These are phyloP conservation scores for Arxiozyma heterogenica DNA, from an alignment of 1,139 yeast genomes.

Conservation along the genomic window DNA sequence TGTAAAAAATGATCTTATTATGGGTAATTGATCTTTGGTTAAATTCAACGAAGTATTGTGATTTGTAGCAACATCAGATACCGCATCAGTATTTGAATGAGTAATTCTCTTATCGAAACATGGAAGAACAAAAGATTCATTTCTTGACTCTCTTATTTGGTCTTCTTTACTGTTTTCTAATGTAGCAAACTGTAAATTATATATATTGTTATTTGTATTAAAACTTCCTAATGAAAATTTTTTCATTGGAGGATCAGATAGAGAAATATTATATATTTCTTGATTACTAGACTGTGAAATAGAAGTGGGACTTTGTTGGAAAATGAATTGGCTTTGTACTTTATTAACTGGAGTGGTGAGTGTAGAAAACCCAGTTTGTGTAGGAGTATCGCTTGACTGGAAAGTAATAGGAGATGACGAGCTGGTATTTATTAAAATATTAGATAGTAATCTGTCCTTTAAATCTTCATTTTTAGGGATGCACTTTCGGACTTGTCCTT, in stretches of 20 bases:
- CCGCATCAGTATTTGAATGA: slow-evolving; percentile 11
- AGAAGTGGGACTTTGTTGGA: not conserved
- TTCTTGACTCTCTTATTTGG: not conserved
- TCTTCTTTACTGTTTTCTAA: too few species aligned
- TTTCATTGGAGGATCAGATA: slow-evolving; percentile 5
- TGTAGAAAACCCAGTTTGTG: not conserved
- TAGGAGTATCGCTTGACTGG: slow-evolving; percentile 3
- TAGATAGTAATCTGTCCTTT: slow-evolving; percentile 19
- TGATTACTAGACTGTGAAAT: not conserved
- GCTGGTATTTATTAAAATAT: slow-evolving; percentile 10
- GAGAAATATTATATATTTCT: not conserved
- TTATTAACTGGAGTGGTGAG: slow-evolving; percentile 1
- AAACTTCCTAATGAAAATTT: not conserved
- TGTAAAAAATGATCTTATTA: slow-evolving; percentile 22
- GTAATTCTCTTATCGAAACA: slow-evolving; percentile 2
- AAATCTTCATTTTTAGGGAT: slow-evolving; percentile 23
- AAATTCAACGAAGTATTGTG: slow-evolving; percentile 4
- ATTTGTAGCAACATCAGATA: slow-evolving; percentile 5
- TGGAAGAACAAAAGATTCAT: slow-evolving; percentile 8
- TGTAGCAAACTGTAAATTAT: not conserved
- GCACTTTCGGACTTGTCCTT: slow-evolving; percentile 13
- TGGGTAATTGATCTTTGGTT: slow-evolving; percentile 14
- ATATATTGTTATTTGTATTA: not conserved
- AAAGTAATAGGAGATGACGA: not conserved
- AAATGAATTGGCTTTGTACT: slow-evolving; percentile 3